Percentiles rank a stretch among this genome's conserved stretches.
Conservation (phyloP, 768 basidiomycete species). For the Amylocystis lapponica region DNA sequence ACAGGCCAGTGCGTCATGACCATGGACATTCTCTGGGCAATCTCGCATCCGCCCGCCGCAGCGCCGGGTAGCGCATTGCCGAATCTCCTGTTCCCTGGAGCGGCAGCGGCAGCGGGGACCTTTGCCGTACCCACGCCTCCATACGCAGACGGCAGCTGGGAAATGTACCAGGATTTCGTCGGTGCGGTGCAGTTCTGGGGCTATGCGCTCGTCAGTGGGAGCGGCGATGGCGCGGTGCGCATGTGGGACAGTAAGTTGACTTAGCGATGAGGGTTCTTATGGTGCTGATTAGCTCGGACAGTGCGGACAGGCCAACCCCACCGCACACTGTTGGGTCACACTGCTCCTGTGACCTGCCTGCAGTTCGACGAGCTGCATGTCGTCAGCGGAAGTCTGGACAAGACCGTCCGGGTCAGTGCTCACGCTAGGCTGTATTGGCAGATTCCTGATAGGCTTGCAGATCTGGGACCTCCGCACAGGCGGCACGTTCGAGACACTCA, state of each 20-base stretch:
- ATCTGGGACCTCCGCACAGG: constrained; percentile 97
- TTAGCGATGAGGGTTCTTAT: not conserved
- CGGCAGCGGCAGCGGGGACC: constrained; percentile 49
- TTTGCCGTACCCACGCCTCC: constrained; percentile 86
- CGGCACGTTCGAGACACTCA: constrained; percentile 79
- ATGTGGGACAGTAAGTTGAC: constrained; percentile 96
- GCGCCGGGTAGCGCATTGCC: constrained; percentile 35
- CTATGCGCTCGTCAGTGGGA: constrained; percentile 94
- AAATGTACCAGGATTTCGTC: constrained; percentile 95
- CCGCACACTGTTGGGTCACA: constrained; percentile 88
- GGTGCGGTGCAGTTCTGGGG: constrained; percentile 99
- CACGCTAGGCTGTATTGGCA: constrained; percentile 1
- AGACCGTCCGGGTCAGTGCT: constrained; percentile 72
- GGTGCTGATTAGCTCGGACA: constrained; percentile 26
- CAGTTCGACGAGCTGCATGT: constrained; percentile 97
- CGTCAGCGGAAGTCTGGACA: constrained; percentile 89
- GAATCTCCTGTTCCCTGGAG: constrained; percentile 44
- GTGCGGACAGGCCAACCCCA: constrained; percentile 98
- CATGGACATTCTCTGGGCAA: constrained; percentile 99
- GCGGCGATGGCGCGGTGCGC: constrained; percentile 92
- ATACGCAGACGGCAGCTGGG: constrained; percentile 86
- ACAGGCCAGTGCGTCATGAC: constrained; percentile 98
- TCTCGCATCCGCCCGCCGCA: constrained; percentile 73
- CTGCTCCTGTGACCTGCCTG: constrained; percentile 86
- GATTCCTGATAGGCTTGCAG: constrained; percentile 31